These are phyloP conservation scores for Penicillium coprophilum DNA, from an alignment of 495 filamentous ascomycete genomes.

Conservation along the genomic window DNA sequence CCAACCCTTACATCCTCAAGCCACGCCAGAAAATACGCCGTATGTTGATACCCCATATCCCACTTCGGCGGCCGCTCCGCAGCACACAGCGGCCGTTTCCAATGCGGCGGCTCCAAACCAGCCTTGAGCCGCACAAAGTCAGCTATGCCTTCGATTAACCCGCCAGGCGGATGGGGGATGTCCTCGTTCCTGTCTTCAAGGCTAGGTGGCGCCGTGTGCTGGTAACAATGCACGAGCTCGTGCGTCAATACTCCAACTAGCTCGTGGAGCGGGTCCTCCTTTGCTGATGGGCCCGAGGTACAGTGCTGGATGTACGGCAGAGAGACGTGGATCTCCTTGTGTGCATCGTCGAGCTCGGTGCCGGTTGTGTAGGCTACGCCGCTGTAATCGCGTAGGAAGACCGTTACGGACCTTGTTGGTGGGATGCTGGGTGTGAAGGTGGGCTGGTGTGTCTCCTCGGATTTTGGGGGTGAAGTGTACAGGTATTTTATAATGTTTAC, in stretches of 20 bases:
- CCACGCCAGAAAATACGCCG: constrained; percentile 84
- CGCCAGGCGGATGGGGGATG: constrained; percentile 56
- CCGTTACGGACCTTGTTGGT: constrained; percentile 73
- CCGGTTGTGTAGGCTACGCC: constrained; percentile 91
- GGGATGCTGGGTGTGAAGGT: constrained; percentile 43
- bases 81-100: constrained; percentile 59
- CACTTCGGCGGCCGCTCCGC: constrained; percentile 55
- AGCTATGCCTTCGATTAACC: constrained; percentile 88
- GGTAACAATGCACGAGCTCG: constrained; percentile 95
- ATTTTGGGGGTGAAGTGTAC: constrained; percentile 47
- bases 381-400: constrained; percentile 74
- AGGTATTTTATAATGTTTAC: constrained; percentile 62
- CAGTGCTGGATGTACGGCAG: constrained; percentile 66
- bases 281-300: constrained; percentile 28
- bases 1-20: constrained; percentile 69
- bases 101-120: constrained; percentile 77
- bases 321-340: constrained; percentile 93
- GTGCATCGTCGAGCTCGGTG: constrained; percentile 76
- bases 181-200: constrained; percentile 5
- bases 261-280: constrained; percentile 53
- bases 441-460: constrained; percentile 8
- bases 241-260: constrained; percentile 83
- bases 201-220: constrained; percentile 64
- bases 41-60: constrained; percentile 92
- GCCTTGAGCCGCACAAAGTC: constrained; percentile 87